Evolutionary conservation across 2,329 filamentous ascomycete genomes (phyloP), one percentile per base, ranked within the genome.

Genomic region (Leptographium radiaticola): DNA sequence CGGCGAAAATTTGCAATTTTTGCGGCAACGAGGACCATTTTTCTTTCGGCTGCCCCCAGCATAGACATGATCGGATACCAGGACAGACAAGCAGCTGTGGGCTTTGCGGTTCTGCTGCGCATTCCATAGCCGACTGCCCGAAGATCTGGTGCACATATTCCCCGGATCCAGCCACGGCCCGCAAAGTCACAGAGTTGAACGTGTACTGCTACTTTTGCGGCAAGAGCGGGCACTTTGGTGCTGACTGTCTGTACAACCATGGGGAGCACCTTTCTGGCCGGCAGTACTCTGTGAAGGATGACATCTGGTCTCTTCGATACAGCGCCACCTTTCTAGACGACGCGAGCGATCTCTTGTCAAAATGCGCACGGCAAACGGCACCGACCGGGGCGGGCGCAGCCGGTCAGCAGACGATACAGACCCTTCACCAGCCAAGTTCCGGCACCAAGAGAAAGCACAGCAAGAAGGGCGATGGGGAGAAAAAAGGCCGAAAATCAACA

Each of bases 121-220:
- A 54, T 51, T 12, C 30, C 10, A 13, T 51, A 15, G 34, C 12
- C 8, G 20, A 34, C n/a, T 59, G 58, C 36, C 53, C 55, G 76
- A 61, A 64, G 66, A 30, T 83, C 30, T 87, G 81, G 81, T 71
- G 75, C 55, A 79, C 73, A 18, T 83, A 76, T 62, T 64, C 67
- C 13, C 71, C 70, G 2, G 64, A 67, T 15, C 60, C 66, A 11
- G 62, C 66, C 16, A 65, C 65, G 15, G 66, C 72, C 49, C 47
- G 33, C 47, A 49, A 30, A 13, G 47, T 49, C 33, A 38, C 16
- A 12, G 64, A 65, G 34, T 70, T 84, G 20, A 70, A 71, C 0
- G 66, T 71, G 1, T 75, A 71, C 52, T 84, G 81, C 65, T 80
- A 79, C 55, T 64, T 63, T 39, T 85, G 81, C 60, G 81, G 79